Conservation (phyloP, 192 early-diverging fungal genomes). For the Ambispora gerdemannii region DNA sequence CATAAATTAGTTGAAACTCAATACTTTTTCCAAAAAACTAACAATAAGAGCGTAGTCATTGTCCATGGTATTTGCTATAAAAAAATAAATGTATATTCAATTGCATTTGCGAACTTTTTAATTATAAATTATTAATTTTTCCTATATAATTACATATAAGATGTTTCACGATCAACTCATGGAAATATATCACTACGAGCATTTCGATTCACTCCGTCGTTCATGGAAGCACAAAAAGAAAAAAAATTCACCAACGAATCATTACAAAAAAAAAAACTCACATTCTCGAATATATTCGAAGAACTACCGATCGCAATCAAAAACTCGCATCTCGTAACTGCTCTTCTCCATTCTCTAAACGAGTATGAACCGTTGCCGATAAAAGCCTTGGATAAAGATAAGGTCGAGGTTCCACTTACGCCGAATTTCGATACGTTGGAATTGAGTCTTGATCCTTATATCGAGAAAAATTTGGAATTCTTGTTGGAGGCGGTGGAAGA, state of each 20-base stretch:
- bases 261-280: slow-evolving; percentile 71
- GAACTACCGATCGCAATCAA: slow-evolving; percentile 85
- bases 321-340: slow-evolving; percentile 76
- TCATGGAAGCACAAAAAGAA: slow-evolving; percentile 79
- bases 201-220: slow-evolving; percentile 79
- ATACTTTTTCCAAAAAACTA: slow-evolving; percentile 84
- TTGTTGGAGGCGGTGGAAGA: slow-evolving; percentile 84
- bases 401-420: slow-evolving; percentile 46
- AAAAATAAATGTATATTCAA: no score
- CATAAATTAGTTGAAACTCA: slow-evolving; percentile 87
- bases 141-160: slow-evolving; percentile 34
- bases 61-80: slow-evolving; percentile 62
- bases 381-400: slow-evolving; percentile 43
- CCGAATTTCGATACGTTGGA: slow-evolving; percentile 72
- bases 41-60: slow-evolving; percentile 81
- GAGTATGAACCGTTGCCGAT: slow-evolving; percentile 57
- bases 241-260: slow-evolving; percentile 84
- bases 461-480: slow-evolving; percentile 84
- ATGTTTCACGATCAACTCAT: slow-evolving; percentile 78
- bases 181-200: slow-evolving; percentile 86
- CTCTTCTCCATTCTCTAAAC: slow-evolving; percentile 71
- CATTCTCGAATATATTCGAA: slow-evolving; percentile 85
- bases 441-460: slow-evolving; percentile 76
- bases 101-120: neutral
- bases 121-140: neutral